Evolutionary conservation across 2,329 filamentous ascomycete genomes (phyloP), one percentile per base, ranked within the genome.

Genomic region (Pezicula carpinea): DNA sequence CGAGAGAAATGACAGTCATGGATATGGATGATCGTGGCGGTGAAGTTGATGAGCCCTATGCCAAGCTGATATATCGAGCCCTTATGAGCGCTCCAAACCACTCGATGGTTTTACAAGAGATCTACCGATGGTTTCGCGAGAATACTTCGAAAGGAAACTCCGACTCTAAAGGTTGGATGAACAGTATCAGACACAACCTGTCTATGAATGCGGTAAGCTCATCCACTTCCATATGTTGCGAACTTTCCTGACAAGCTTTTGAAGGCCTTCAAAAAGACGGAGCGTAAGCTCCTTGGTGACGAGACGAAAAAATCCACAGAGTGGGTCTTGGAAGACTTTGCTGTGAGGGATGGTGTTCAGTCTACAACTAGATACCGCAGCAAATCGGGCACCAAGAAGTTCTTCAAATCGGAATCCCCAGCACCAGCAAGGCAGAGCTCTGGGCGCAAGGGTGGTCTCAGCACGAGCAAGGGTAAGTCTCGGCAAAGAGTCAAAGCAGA

Each of bases 111-210:
- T 74, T 97, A 11, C 83, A 90, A 56, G 85, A 95, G 45, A 87
- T 97, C 48, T 97, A 97, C 66, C 76, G 85, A 48, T 97, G 92
- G 90, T 95, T 97, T 60, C 74, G 79, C 35, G 76, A 83, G 22
- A 84, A 96, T 60, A 96, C 90, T 2, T 77, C 80, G 55, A 96
- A 93, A 66, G 81, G 80, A 4, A 75, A 76, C 39, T 63, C 67
- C 15, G 75, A 73, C 6, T 70, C 67, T 11, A 85, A 83, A 57
- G 92, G 91, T 8, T 97, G 92, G 92, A 87, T 92, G 68, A 97
- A 96, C 66, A 95, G 89, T 64, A 95, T 97, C 54, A 81, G 92
- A 2, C 92, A 97, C 66, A 97, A 97, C 58, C 72, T 97, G 6
- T 96, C 89, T 40, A 96, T 97, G 91, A 97, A 97, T 59, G 77